Evolutionary conservation across 768 basidiomycete genomes (phyloP), one percentile per base, ranked within the genome.

Genomic region (Lentinus tigrinus): DNA sequence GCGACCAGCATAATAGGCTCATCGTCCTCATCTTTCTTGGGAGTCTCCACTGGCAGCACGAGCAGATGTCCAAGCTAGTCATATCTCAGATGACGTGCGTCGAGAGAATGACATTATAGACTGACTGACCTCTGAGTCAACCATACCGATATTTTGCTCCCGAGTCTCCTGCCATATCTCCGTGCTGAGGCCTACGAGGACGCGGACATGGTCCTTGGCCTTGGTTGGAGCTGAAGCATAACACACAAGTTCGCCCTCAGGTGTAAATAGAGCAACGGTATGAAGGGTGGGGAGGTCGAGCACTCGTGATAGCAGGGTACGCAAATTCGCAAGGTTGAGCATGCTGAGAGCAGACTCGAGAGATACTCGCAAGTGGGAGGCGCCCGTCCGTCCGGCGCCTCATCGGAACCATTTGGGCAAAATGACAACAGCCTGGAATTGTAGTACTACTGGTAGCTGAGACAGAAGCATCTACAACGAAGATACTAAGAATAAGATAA

Each of bases 121-220:
- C n/a, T 3, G 1, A 70, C 77, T 65, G 63, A 90, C 90, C 81
- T 92, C 89, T 69, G 86, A 85, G 58, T 92, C 89, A 3, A 85
- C 86, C 84, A 87, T 88, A 17, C 87, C 88, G 44, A 78, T 75
- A 10, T 82, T 85, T 46, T 85, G 78, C 23, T 81, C 84, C 58
- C 76, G 78, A 26, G 85, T 88, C 72, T 92, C 90, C 50, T 83
- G 83, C 90, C 91, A 93, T 34, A 90, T 77, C 69, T 91, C 89
- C 10, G 83, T 82, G 40, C 84, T 83, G 28, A 93, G 72, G 16
- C 90, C 90, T 8, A 86, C 87, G 26, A 87, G 74, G 42, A 91
- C 81, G 52, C 87, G 82, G 46, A 91, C 79, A 52, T 88, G 85
- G 65, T 92, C 90, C 72, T 91, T 92, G 26, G 84, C 70, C 51